Evolutionary conservation across 768 basidiomycete species (phyloP), one percentile per base, ranked within the genome.

Genomic region (Suillus decipiens): DNA sequence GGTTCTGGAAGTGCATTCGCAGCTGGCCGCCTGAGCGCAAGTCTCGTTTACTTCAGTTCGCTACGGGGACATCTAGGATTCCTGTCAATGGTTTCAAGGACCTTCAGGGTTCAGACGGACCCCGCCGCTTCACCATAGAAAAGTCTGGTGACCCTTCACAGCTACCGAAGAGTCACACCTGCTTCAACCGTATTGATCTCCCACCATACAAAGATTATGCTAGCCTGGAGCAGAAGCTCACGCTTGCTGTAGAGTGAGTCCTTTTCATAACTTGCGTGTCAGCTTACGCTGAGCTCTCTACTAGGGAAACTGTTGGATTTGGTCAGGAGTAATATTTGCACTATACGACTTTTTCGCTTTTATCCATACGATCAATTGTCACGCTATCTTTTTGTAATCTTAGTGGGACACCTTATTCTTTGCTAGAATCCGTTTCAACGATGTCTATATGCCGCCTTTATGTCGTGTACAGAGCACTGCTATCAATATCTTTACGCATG

Each of bases 1-100:
- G 97, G 97, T 99, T 99, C 89, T 99, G 97, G 97, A 95, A 98
- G 80, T 95, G 94, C 70, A 93, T 99, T 51, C 90, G 93, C 68
- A 88, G 90, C 69, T 99, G 97, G 97, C 96, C 97, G 12, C 89
- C 96, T 1, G 97, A 99, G 81, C 90, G 96, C 77, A 99, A 99
- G 81, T 95, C 93, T 15, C 92, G 96, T 37, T 78, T 98, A 59
- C 80, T 99, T 60, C 96, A 99, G 76, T 99, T 99, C 73, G 95
- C 96, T 8, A 98, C 96, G 24, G 96, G 96, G 24, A 98, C 96
- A 12, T 96, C 94, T 31, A 90, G 96, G 66, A 96, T 97, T 66
- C 96, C 96, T 15, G 96, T 97, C 77, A 97, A 96, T 71, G 97
- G 97, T 0, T 99, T 99, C 85, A 98, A 97, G 77, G 97, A 99